A percentile compares a stretch with the other conserved stretches of the same genome.
Conservation (phyloP, 2,329 filamentous ascomycete species). For the Sclerotinia nivalis region DNA sequence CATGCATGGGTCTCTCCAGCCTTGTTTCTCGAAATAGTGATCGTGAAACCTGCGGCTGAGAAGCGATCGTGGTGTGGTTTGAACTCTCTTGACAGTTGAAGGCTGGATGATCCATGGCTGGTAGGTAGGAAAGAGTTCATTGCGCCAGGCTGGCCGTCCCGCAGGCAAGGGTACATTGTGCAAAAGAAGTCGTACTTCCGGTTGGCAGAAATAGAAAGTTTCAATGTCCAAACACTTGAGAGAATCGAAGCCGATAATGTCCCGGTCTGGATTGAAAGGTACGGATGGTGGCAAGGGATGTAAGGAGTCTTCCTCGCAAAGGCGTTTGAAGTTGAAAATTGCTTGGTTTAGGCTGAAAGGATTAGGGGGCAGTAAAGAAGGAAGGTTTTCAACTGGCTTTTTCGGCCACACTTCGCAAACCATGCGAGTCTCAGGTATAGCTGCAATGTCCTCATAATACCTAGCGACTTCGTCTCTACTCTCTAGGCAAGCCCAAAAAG, state of each 20-base stretch:
- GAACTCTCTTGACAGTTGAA: background rate
- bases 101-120: background rate
- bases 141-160: fast-evolving
- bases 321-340: background rate
- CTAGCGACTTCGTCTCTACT: background rate
- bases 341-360: background rate
- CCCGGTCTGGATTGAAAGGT: slow-evolving; percentile 3
- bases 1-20: no score
- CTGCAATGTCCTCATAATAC: background rate
- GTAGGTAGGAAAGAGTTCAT: fast-evolving
- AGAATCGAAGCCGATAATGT: background rate
- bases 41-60: fast-evolving
- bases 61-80: background rate
- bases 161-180: background rate
- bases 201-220: fast-evolving
- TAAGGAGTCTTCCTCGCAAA: fast-evolving
- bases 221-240: background rate
- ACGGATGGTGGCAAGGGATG: background rate
- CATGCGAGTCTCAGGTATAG: background rate
- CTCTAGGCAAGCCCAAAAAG: background rate
- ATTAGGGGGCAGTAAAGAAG: background rate
- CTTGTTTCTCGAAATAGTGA: background rate
- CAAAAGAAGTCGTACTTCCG: fast-evolving
- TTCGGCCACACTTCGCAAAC: background rate
- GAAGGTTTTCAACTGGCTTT: background rate